Evolutionary conservation across 768 basidiomycete species (phyloP).

Genomic region (Podaxis sp.): DNA sequence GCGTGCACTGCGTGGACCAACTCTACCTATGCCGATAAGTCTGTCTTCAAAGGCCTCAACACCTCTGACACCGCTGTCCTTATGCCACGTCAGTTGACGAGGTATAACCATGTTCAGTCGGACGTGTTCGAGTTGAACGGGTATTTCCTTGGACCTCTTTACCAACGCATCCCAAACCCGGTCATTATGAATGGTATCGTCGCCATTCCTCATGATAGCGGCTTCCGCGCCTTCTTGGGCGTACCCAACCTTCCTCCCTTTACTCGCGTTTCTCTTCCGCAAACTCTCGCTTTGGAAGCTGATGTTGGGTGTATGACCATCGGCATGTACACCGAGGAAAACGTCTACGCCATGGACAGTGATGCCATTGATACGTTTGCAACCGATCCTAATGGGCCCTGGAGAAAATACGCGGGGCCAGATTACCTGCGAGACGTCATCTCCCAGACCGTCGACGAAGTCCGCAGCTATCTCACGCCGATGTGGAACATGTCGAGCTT

Average conservation of each 20-base stretch:
- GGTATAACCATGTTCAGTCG: background rate
- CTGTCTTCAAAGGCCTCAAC: constrained; percentile 15
- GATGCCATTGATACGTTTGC: constrained; percentile 12
- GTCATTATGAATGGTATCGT: constrained; percentile 16
- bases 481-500: constrained; percentile 17
- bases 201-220: constrained; percentile 14
- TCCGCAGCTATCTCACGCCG: constrained; percentile 15
- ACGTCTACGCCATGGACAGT: background rate
- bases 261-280: constrained; percentile 13
- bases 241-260: constrained; percentile 14
- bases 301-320: constrained; percentile 7
- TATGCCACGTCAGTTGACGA: constrained; percentile 15
- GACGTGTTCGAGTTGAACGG: constrained; percentile 11
- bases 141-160: constrained; percentile 16
- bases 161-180: background rate
- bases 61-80: constrained; percentile 21
- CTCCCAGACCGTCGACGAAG: constrained; percentile 15
- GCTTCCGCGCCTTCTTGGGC: constrained; percentile 16
- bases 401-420: constrained; percentile 18
- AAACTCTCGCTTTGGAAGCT: background rate
- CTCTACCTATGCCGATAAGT: constrained; percentile 18
- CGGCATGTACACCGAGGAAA: constrained; percentile 18
- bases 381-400: constrained; percentile 15
- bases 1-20: constrained; percentile 20
- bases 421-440: constrained; percentile 17